These are phyloP conservation scores for Dillenia turbinata DNA, from an alignment of 164 flowering plant species.

Conservation along the genomic window DNA sequence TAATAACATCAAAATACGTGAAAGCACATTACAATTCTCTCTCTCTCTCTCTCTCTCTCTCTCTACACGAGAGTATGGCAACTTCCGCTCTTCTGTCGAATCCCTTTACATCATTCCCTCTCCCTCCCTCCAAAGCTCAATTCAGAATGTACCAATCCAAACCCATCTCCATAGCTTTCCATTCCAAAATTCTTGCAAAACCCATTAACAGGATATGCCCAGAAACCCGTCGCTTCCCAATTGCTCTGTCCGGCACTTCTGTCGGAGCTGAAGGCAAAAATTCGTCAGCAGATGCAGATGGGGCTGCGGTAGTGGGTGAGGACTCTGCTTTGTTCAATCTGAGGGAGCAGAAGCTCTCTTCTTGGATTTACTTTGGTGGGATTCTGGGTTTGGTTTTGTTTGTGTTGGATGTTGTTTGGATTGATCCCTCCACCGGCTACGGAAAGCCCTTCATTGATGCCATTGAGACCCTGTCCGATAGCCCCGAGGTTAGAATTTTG, in stretches of 20 bases:
- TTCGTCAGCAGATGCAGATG: conserved; percentile 6
- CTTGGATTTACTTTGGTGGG: conserved; percentile 76
- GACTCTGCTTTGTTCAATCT: conserved; percentile 77
- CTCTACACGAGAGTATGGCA: too few species aligned
- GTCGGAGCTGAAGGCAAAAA: conserved; percentile 19
- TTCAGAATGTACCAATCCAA: too few species aligned
- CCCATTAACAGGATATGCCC: too few species aligned
- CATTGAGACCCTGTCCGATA: conserved; percentile 50
- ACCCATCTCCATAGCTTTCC: too few species aligned
- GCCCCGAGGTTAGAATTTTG: conserved; percentile 60
- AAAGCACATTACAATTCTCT: too few species aligned
- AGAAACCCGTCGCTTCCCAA: too few species aligned
- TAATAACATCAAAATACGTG: too few species aligned
- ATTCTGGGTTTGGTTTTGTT: conserved; percentile 71
- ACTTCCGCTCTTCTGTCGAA: too few species aligned
- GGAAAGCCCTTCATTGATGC: conserved; percentile 61
- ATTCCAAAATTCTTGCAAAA: too few species aligned
- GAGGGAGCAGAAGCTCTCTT: conserved; percentile 58
- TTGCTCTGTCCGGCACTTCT: conserved; percentile 16
- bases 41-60: too few species aligned
- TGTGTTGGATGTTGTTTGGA: conserved; percentile 69
- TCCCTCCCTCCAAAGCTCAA: too few species aligned
- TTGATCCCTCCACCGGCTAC: conserved; percentile 68
- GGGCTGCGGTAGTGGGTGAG: conserved; percentile 47
- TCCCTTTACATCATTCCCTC: too few species aligned